Percentiles rank a stretch among this genome's conserved stretches.
Evolutionary conservation across 192 early-diverging fungal genomes (phyloP).

Genomic region (Coemansia sp.): DNA sequence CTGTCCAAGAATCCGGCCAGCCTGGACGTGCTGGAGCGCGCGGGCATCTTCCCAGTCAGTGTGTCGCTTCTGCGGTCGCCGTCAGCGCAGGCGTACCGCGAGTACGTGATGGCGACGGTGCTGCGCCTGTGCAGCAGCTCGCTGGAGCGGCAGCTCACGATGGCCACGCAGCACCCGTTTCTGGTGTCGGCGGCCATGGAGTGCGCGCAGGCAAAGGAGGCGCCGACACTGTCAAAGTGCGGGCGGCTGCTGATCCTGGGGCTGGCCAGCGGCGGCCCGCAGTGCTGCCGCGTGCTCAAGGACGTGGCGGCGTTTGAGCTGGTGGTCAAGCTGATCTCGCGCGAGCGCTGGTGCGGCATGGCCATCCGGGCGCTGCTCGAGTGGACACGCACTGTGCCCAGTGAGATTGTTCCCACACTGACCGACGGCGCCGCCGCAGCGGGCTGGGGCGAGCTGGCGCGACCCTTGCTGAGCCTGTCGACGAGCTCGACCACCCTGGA

Average conservation of each 20-base stretch:
- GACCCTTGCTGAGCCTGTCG: constrained; percentile 42
- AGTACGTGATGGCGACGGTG: constrained; percentile 49
- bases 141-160: constrained; percentile 32
- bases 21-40: constrained; percentile 44
- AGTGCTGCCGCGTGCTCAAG: constrained; percentile 50
- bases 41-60: constrained; percentile 42
- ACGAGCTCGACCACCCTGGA: constrained; percentile 50
- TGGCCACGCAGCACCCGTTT: constrained; percentile 34
- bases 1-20: constrained; percentile 51
- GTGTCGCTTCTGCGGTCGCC: constrained; percentile 27
- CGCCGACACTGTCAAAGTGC: constrained; percentile 36
- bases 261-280: constrained; percentile 31
- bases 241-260: constrained; percentile 43
- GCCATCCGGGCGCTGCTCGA: constrained; percentile 49
- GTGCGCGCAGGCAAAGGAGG: constrained; percentile 38
- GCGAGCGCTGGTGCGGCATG: constrained; percentile 51
- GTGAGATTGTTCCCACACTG: constrained; percentile 44
- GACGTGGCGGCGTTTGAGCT: constrained; percentile 50
- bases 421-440: constrained; percentile 28
- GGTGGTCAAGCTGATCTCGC: constrained; percentile 50
- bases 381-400: constrained; percentile 39
- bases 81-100: constrained; percentile 37
- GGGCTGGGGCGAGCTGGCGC: constrained; percentile 47
- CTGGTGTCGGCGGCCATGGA: constrained; percentile 46
- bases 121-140: constrained; percentile 46